Evolutionary conservation across 345 rosid species (phyloP).

Genomic region (Abelmoschus esculentus): DNA sequence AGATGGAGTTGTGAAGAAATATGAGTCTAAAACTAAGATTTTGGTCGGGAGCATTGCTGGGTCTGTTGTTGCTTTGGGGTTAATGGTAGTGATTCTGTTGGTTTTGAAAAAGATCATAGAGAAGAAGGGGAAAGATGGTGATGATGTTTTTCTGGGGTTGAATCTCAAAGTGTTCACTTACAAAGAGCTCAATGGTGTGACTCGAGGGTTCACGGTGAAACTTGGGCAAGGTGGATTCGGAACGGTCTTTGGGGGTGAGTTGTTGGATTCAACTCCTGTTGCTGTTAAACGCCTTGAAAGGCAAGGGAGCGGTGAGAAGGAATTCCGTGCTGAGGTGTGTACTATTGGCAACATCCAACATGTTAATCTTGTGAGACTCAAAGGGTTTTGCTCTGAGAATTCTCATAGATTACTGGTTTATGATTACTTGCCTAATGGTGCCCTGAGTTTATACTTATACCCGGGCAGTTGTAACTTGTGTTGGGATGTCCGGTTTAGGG

Average conservation of each 20-base stretch:
- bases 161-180: constrained; percentile 56
- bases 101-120: constrained; percentile 35
- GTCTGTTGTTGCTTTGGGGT: constrained; percentile 32
- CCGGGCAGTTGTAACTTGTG: constrained; percentile 31
- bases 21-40: constrained; percentile 29
- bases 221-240: constrained; percentile 75
- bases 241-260: constrained; percentile 45
- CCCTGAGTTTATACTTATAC: constrained; percentile 41
- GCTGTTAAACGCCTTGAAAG: constrained; percentile 65
- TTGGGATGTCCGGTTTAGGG: constrained; percentile 35
- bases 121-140: constrained; percentile 27
- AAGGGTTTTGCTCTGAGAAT: constrained; percentile 62
- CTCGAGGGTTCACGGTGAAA: constrained; percentile 41
- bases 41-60: constrained; percentile 47
- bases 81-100: constrained; percentile 28
- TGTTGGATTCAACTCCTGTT: constrained; percentile 34
- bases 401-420: constrained; percentile 53
- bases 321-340: constrained; percentile 61
- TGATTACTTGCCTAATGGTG: constrained; percentile 62
- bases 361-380: constrained; percentile 56
- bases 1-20: constrained; percentile 26
- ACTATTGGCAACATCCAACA: constrained; percentile 73
- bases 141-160: constrained; percentile 39
- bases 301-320: constrained; percentile 51
- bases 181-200: constrained; percentile 41